Base-by-base conservation (phyloP, 2,329 filamentous ascomycete genomes). In the Fusarium abutilonis region DNA sequence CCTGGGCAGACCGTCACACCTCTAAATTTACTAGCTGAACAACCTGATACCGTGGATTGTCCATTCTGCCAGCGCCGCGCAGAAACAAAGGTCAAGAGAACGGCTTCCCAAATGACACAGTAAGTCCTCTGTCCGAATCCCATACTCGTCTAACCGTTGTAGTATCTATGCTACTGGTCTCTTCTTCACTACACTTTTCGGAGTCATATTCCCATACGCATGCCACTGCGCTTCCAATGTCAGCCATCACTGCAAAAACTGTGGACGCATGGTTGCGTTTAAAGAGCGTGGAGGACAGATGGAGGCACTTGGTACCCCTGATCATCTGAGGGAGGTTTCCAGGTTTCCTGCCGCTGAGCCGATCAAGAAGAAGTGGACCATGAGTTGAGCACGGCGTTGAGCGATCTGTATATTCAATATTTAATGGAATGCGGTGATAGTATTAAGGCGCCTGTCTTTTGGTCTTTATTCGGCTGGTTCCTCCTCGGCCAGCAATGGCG, bases 211-310 rank as follows among this genome's bases (percentile, higher is more conserved):
- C 6, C 69, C 70, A 0, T 72, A 70, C 47, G 19, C 56, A 19
- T 58, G 60, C 29, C 55, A 71, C 14, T 72, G 69, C 60, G 44
- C 47, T 1, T 35, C 52, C n/a, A 56, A 71, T 11, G 21, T 72
- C n/a, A 69, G 43, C 31, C 70, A 72, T 26, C 59, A 46, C 44
- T 72, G 70, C 53, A 54, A 56, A 5, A 71, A 72, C 44, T 72
- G 70, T 50, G 46, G 44, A 9, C 68, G 68, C 47, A 72, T 69
- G 23, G 68, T 72, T 9, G 70, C 70, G 5, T 43, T 54, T 39
- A 46, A 56, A 39, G 21, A 56, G 17, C 51, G 50, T 4, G 59
- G 63, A 15, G 55, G 52, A 2, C 4, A 60, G 8, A 69, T 71
- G 65, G 31, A 56, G 19, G 44, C 59, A 4, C 44, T 69, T 8